Percentiles rank a stretch among this genome's conserved stretches.
These are phyloP conservation scores for Paxillus involutus DNA, from an alignment of 768 basidiomycete genomes.

Conservation along the genomic window DNA sequence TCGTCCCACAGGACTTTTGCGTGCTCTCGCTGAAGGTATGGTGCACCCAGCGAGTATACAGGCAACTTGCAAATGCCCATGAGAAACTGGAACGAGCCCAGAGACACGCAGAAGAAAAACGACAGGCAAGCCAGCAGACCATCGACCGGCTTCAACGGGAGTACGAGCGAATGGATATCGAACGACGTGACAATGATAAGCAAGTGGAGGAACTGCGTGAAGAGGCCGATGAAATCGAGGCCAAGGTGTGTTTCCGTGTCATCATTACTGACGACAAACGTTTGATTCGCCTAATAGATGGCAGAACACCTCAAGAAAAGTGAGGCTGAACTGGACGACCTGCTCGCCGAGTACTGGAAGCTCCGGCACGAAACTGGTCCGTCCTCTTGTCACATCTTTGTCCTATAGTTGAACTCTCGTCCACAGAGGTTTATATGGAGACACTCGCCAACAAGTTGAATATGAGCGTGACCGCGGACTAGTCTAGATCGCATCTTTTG, in stretches of 20 bases:
- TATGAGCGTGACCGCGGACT: constrained; percentile 42
- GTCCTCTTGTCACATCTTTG: not conserved
- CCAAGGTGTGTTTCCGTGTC: constrained; percentile 44
- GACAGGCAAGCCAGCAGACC: constrained; percentile 65
- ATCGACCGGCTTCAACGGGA: constrained; percentile 76
- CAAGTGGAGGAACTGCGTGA: constrained; percentile 74
- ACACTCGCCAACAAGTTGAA: constrained; percentile 80
- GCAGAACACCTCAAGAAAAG: constrained; percentile 70
- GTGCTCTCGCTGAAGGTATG: not conserved
- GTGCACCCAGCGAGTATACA: constrained; percentile 63
- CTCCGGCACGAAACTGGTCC: constrained; percentile 75
- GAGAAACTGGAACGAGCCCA: constrained; percentile 82
- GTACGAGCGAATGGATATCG: constrained; percentile 75
- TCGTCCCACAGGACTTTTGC: not conserved
- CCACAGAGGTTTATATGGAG: constrained; percentile 81
- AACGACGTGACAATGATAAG: constrained; percentile 76
- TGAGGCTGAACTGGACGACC: constrained; percentile 76
- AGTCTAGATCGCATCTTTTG: not conserved
- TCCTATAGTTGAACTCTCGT: constrained; percentile 3
- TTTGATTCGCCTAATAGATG: constrained; percentile 50
- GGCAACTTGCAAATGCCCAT: constrained; percentile 77
- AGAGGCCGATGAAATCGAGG: constrained; percentile 67
- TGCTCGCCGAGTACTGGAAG: constrained; percentile 83
- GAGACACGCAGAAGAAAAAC: constrained; percentile 78
- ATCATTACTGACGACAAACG: not conserved